Evolutionary conservation across 2,329 filamentous ascomycete species (phyloP).

Genomic region (Penicillium verrucosum): DNA sequence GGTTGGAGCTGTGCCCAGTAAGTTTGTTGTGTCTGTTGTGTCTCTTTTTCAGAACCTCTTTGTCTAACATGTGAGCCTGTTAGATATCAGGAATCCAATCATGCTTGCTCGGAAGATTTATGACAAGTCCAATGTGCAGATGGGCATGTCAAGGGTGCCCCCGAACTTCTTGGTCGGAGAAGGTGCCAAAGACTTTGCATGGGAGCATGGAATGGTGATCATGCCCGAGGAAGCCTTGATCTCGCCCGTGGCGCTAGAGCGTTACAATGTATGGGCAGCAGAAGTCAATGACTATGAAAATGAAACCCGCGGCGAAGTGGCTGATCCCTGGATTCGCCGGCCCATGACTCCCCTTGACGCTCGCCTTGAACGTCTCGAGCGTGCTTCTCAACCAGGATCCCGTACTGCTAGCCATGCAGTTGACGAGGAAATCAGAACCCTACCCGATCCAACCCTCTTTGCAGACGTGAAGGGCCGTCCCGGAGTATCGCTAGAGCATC

Average conservation of each 20-base stretch:
- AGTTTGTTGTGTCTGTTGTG: constrained; percentile 37
- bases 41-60: background rate
- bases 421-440: background rate
- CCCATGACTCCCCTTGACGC: constrained; percentile 22
- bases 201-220: constrained; percentile 69
- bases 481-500: background rate
- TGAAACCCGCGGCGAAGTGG: constrained; percentile 49
- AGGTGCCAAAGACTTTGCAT: constrained; percentile 83
- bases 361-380: constrained; percentile 3
- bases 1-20: constrained; percentile 85
- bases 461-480: background rate
- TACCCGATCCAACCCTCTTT: background rate
- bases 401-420: background rate
- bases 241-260: constrained; percentile 73
- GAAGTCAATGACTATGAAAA: constrained; percentile 35
- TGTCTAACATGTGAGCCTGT: constrained; percentile 4
- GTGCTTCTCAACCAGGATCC: background rate
- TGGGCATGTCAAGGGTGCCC: constrained; percentile 85
- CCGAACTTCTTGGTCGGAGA: constrained; percentile 86
- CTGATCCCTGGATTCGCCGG: constrained; percentile 23
- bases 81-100: constrained; percentile 79
- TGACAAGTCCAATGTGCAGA: constrained; percentile 68
- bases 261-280: constrained; percentile 71
- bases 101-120: constrained; percentile 79
- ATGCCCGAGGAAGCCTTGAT: constrained; percentile 73